Percentiles rank a stretch among this genome's conserved stretches.
Evolutionary conservation across 768 basidiomycete genomes (phyloP).

Genomic region (Gyrodon lividus): DNA sequence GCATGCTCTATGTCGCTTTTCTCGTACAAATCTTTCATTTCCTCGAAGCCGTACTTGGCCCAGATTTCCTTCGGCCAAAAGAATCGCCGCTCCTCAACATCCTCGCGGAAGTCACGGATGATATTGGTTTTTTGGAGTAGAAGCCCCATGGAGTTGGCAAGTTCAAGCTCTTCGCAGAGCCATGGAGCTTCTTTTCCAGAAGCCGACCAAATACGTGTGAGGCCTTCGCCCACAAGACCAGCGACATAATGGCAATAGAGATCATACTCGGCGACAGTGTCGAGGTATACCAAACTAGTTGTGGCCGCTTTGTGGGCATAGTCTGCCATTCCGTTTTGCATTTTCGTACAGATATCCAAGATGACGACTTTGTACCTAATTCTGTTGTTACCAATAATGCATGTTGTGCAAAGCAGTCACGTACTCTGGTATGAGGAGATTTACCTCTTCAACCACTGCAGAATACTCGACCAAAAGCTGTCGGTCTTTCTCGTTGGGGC

Average conservation of each 20-base stretch:
- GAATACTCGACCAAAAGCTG: constrained; percentile 83
- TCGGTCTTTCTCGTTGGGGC: constrained; percentile 86
- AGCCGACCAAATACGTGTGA: constrained; percentile 83
- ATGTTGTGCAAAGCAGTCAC: not conserved
- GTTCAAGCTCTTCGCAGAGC: constrained; percentile 77
- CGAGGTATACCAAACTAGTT: constrained; percentile 66
- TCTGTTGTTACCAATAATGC: constrained; percentile 4
- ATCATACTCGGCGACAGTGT: constrained; percentile 84
- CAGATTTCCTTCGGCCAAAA: constrained; percentile 98
- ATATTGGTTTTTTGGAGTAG: constrained; percentile 98
- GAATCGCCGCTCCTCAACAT: constrained; percentile 75
- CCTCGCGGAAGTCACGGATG: constrained; percentile 92
- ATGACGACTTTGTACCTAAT: constrained; percentile 76
- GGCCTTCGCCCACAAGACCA: constrained; percentile 94
- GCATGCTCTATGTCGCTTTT: constrained; percentile 62
- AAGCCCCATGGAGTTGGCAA: constrained; percentile 94
- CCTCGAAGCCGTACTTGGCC: constrained; percentile 71
- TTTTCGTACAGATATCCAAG: constrained; percentile 77
- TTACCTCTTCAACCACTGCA: constrained; percentile 77
- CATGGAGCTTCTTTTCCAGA: constrained; percentile 78
- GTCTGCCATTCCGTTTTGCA: constrained; percentile 95
- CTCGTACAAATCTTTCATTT: constrained; percentile 66
- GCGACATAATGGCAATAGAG: constrained; percentile 99
- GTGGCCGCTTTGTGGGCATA: constrained; percentile 82
- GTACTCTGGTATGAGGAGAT: constrained; percentile 62